Percentiles rank a stretch among this genome's conserved stretches.
phyloP scores from a whole-genome alignment of 1,139 yeast species.

The Fermentozyma sake region DNA sequence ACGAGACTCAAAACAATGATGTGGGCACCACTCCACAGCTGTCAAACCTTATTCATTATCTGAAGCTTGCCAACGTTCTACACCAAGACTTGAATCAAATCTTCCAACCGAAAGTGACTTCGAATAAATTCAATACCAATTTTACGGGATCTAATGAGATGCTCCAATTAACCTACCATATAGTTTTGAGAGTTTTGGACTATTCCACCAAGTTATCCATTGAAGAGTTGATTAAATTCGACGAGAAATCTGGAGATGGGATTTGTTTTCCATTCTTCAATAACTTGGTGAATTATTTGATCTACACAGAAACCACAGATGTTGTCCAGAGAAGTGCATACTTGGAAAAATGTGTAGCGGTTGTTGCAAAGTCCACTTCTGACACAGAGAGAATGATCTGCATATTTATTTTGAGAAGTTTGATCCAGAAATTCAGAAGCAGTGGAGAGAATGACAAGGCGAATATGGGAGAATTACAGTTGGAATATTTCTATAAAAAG shows the following conservation, averaged over 20 bases:
- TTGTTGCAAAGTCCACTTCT: conserved; percentile 11
- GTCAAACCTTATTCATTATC: no score
- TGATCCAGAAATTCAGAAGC: conserved; percentile 12
- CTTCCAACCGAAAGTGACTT: conserved; percentile 11
- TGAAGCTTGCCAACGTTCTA: conserved; percentile 13
- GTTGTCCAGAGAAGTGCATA: conserved; percentile 12
- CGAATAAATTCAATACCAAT: conserved; percentile 17
- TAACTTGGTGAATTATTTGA: conserved; percentile 13
- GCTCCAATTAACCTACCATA: conserved; percentile 10
- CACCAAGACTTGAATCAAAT: conserved; percentile 16
- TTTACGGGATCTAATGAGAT: conserved; percentile 15
- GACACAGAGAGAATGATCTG: conserved; percentile 19
- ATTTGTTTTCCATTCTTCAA: conserved; percentile 14
- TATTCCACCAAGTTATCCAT: no score
- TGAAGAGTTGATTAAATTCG: no score
- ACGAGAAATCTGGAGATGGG: conserved; percentile 6
- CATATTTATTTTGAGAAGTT: conserved; percentile 17
- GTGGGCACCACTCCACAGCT: no score
- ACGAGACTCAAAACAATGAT: conserved; percentile 6
- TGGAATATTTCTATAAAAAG: conserved; percentile 13
- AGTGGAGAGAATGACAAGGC: conserved; percentile 21
- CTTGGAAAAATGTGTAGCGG: conserved; percentile 13
- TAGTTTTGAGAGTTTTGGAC: no score
- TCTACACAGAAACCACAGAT: conserved; percentile 13
- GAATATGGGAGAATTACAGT: conserved; percentile 20